Evolutionary conservation across 2,329 filamentous ascomycete genomes (phyloP), one percentile per base, ranked within the genome.

Genomic region (Xylariaceae sp.): DNA sequence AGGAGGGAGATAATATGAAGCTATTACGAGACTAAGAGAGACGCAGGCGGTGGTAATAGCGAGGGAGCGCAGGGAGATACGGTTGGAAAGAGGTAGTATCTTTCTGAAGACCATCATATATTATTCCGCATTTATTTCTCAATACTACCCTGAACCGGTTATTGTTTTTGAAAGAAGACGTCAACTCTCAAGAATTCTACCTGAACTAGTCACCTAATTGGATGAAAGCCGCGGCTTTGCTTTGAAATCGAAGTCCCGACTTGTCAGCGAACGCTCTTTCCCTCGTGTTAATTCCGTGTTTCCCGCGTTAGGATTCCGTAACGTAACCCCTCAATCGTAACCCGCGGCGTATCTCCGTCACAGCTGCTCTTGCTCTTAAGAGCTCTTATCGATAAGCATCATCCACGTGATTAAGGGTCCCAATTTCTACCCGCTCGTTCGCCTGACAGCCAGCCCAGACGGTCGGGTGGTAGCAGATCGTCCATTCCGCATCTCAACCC

Each of bases 161-260:
- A 30, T 30, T 2, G 1, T 2, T 18, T 18, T 30, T 30, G 23
- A 30, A 30, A 30, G 5, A 30, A 30, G 23, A 9, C 8, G 17
- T 10, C 10, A 8, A 11, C 2, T 8, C 30, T 4, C 4, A 10
- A 4, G 17, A 18, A 18, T 18, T 18, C 17, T 18, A 18, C 30
- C 18, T 11, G 48, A 50, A 11, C 56, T 54, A 56, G 51, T 53
- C 57, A 65, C 62, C 63, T 67, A 60, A 67, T 65, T 62, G 64
- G 65, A 63, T 64, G 62, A 54, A 30, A 3, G 23, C 54, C 53
- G 18, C 56, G 13, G 45, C 13, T 61, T 45, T 74, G 73, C 72
- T 74, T 74, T 74, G 72, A 74, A 74, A 74, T 74, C 73, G 23
- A 30, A 30, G 23, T 1, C 1, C 23, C 23, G 23, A 30, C 23